Evolutionary conservation across 2,329 filamentous ascomycete genomes (phyloP), one percentile per base, ranked within the genome.

Genomic region (Plenodomus tracheiphilus): DNA sequence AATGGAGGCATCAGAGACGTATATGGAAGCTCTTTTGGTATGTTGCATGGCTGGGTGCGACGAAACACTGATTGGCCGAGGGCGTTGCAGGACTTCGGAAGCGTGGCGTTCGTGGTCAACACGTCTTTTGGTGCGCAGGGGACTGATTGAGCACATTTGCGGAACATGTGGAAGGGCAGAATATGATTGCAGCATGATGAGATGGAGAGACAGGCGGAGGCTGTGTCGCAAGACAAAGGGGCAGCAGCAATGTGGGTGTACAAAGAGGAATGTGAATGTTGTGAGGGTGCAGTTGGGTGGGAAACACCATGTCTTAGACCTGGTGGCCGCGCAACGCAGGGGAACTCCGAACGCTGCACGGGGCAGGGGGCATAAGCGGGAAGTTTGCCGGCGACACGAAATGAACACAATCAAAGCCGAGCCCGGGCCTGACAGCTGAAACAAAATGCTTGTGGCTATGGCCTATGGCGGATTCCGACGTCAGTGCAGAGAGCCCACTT

Each of bases 1-100:
- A 13, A 61, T 54, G 36, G 58, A 59, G 19, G 60, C 61, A 43
- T 63, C 60, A 22, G 61, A 63, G 17, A 64, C 61, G 48, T 63
- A 64, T 36, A 64, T 62, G 39, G 61, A 64, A 10, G 58, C 54
- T n/a, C 58, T 47, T 41, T 63, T 62, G 46, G 39, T 54, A 43
- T 59, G 61, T 32, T 51, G 52, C 49, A 57, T 54, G 32, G 53
- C 40, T 2, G 52, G 47, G 39, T 42, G 43, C 16, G 39, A 42
- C n/a, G 44, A 39, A 10, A 61, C 50, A 39, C 54, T 61, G 20
- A 63, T 56, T 13, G 58, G 55, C 16, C 60, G 56, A 39, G 56
- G 49, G 18, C 58, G 55, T 34, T 41, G 51, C 19, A 62, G 57
- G n/a, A 59, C 46, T 40, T 64, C 61, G 20, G 61, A 64, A 38